Percentiles rank a stretch among this genome's conserved stretches.
These are phyloP conservation scores for Lichtheimia ramosa DNA, from an alignment of 371 early-diverging fungal species.

Conservation along the genomic window DNA sequence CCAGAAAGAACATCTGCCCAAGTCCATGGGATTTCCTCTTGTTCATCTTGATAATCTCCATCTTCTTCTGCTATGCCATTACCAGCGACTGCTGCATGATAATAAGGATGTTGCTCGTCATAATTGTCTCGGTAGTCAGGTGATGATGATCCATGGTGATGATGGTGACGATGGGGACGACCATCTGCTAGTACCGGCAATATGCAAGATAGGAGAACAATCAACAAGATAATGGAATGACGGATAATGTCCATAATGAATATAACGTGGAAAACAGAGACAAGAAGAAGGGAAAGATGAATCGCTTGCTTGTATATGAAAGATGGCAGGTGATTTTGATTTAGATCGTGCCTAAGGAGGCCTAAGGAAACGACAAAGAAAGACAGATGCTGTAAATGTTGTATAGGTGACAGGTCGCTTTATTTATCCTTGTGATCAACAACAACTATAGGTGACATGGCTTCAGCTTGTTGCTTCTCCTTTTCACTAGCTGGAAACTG, in stretches of 20 bases:
- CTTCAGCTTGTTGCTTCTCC: slow-evolving; percentile 34
- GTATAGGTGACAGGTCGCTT: not conserved
- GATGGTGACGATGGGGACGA: not conserved
- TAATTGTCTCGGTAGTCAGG: not conserved
- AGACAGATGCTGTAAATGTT: no score
- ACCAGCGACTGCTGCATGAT: not conserved
- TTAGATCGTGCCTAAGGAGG: no score
- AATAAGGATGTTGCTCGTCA: not conserved
- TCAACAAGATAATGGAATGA: not conserved
- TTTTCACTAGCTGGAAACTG: slow-evolving; percentile 32
- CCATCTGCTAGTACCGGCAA: not conserved
- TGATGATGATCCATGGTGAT: not conserved
- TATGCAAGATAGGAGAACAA: not conserved
- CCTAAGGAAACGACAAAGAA: no score
- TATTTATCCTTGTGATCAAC: slow-evolving; percentile 31
- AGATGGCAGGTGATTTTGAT: not conserved
- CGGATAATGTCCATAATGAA: not conserved
- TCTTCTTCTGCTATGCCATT: not conserved
- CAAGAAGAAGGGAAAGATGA: not conserved
- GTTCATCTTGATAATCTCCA: not conserved
- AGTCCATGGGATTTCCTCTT: not conserved
- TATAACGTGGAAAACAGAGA: not conserved
- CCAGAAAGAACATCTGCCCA: not conserved
- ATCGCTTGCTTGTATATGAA: not conserved
- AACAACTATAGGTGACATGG: slow-evolving; percentile 39